These are phyloP conservation scores for Ormosia semicastrata DNA, from an alignment of 306 rosid genomes.

Conservation along the genomic window DNA sequence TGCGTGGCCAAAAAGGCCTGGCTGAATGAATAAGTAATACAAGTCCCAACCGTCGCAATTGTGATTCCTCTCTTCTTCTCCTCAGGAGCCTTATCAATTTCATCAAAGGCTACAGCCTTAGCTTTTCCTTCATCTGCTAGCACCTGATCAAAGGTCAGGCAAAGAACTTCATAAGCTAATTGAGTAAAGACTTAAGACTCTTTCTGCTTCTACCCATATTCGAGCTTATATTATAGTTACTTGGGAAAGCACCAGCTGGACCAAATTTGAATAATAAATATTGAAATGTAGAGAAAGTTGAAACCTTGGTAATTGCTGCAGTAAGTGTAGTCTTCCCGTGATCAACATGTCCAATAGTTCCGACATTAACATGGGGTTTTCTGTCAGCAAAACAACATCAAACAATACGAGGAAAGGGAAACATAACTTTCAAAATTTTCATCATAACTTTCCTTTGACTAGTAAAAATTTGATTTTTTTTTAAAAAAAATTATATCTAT, in stretches of 20 bases:
- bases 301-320: constrained; percentile 39
- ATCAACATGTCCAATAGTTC: constrained; percentile 47
- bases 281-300: neutral
- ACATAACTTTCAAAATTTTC: neutral
- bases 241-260: neutral
- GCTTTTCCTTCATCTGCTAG: constrained; percentile 95
- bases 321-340: constrained; percentile 46
- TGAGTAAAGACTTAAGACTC: neutral
- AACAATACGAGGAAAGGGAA: neutral
- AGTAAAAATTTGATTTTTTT: neutral
- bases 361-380: constrained; percentile 44
- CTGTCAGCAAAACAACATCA: constrained; percentile 10
- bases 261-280: neutral
- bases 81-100: constrained; percentile 97
- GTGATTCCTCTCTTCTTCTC: constrained; percentile 96
- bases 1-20: neutral
- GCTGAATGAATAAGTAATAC: neutral
- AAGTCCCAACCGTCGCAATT: constrained; percentile 75
- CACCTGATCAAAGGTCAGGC: constrained; percentile 40
- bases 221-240: neutral
- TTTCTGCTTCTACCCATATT: neutral
- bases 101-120: constrained; percentile 86
- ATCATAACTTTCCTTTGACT: neutral
- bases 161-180: neutral
- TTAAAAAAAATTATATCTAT: neutral